Base-by-base conservation (phyloP, 1,284 basidiomycete genomes). In the Cutaneotrichosporon cavernicola region DNA sequence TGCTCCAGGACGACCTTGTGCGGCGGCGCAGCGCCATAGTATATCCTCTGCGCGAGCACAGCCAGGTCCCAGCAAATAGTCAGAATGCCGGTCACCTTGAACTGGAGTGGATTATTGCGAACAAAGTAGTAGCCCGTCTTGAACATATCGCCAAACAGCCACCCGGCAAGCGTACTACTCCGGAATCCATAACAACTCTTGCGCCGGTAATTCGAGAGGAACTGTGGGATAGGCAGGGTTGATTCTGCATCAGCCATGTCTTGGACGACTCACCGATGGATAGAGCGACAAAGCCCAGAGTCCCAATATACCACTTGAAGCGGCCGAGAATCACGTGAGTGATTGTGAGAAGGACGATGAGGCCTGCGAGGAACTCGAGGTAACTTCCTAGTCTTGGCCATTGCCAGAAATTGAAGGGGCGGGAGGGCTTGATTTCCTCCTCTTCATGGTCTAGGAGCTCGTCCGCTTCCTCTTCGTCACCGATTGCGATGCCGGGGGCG, bases 201-300 rank as follows among this genome's bases (percentile, higher is more conserved):
- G 38, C 82, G 73, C 8, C 73, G 68, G 56, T 77, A 81, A 66
- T 85, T 85, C 38, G 80, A 72, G 58, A 84, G 73, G 40, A 84
- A 80, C 69, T 85, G 84, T 1, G 84, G 84, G 56, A 85, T 80
- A 0, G 84, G 84, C 0, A 85, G 75, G 0, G 83, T 84, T 0
- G 82, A 82, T 72, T 85, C 78, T 76, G 67, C 32, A 57, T 62
- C 56, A 62, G 56, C 60, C 30, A 13, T 13, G 1, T 10, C 18
- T 10, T 16, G 2, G 30, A 3, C 13, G 30, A 62, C 68, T 40
- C 43, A 77, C 76, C 83, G 32, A 84, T 78, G 0, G 81, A 81
- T 5, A 85, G 74, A 0, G 84, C 83, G 22, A 83, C 61, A 65
- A 83, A 82, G 6, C 84, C 84, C 9, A 85, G 78, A 77, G 73